A percentile compares a stretch with the other conserved stretches of the same genome.
phyloP scores from a whole-genome alignment of 176 grass and related monocot species.

The Musa beccarii region DNA sequence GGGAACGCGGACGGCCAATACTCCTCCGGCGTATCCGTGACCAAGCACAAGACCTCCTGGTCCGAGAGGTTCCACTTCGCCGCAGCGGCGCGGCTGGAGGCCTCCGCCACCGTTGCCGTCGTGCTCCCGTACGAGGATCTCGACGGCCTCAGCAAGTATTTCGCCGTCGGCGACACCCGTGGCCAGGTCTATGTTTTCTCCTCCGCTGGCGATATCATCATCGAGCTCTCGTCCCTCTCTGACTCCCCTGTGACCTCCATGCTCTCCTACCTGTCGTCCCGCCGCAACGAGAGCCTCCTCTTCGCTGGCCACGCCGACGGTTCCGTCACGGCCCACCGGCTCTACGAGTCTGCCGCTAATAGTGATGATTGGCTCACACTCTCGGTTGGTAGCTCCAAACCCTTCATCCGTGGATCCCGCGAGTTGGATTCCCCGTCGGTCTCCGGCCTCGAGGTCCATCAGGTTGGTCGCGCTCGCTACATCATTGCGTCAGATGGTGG shows the following conservation, averaged over 20 bases:
- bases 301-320: slow-evolving; percentile 9
- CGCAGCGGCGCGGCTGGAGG: slow-evolving; percentile 47
- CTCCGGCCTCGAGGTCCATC: slow-evolving; percentile 41
- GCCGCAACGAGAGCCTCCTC: slow-evolving; percentile 9
- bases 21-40: slow-evolving; percentile 35
- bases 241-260: slow-evolving; percentile 11
- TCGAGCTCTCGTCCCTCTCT: slow-evolving; percentile 19
- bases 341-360: neutral
- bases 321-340: neutral
- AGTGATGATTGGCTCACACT: slow-evolving; percentile 29
- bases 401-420: slow-evolving; percentile 34
- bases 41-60: slow-evolving; percentile 56
- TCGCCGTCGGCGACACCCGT: slow-evolving; percentile 24
- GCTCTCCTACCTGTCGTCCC: slow-evolving; percentile 13
- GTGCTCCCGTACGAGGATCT: slow-evolving; percentile 42
- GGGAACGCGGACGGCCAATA: slow-evolving; percentile 3
- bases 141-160: slow-evolving; percentile 74
- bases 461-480: slow-evolving; percentile 52
- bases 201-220: slow-evolving; percentile 54
- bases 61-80: slow-evolving; percentile 68
- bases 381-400: slow-evolving; percentile 16
- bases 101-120: slow-evolving; percentile 34
- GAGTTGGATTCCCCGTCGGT: slow-evolving; percentile 60
- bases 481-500: slow-evolving; percentile 60
- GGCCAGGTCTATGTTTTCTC: slow-evolving; percentile 65